Conservation (phyloP, 75 land plant species). For the Cupressus sempervirens region DNA sequence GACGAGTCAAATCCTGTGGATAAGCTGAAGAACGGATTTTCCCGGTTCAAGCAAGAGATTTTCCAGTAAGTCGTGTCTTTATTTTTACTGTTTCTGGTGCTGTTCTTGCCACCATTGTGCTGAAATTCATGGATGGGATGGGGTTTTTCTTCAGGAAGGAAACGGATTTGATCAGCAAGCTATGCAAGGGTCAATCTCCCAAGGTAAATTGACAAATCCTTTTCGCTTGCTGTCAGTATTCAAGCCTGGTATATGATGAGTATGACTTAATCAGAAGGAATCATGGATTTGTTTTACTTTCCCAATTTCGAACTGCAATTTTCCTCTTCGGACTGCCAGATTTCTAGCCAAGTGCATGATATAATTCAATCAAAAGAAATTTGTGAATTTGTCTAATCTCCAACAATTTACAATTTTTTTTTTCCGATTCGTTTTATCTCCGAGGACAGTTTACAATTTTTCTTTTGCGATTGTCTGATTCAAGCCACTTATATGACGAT, state of each 20-base stretch:
- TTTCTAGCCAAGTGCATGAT: no score
- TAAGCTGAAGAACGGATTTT: constrained; percentile 60
- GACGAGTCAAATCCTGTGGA: constrained; percentile 19
- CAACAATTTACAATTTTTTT: constrained; percentile 11
- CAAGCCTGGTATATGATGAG: no score
- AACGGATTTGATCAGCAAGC: constrained; percentile 47
- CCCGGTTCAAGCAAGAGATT: constrained; percentile 57
- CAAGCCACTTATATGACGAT: no score
- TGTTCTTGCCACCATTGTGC: neutral
- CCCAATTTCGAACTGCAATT: neutral
- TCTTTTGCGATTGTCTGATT: no score
- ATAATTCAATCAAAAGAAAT: no score
- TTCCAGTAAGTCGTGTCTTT: constrained; percentile 36
- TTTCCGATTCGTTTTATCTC: no score
- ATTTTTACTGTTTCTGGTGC: neutral
- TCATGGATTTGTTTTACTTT: no score
- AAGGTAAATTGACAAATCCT: constrained; percentile 37
- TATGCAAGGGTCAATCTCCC: constrained; percentile 80
- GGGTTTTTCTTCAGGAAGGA: constrained; percentile 46
- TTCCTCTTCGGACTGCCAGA: neutral
- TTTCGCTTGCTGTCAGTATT: neutral
- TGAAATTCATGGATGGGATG: neutral
- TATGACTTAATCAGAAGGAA: no score
- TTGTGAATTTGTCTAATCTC: constrained; percentile 8
- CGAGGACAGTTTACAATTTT: constrained; percentile 10